phyloP scores from a whole-genome alignment of 2,329 filamentous ascomycete genomes.

The Calonectria hawksworthii region DNA sequence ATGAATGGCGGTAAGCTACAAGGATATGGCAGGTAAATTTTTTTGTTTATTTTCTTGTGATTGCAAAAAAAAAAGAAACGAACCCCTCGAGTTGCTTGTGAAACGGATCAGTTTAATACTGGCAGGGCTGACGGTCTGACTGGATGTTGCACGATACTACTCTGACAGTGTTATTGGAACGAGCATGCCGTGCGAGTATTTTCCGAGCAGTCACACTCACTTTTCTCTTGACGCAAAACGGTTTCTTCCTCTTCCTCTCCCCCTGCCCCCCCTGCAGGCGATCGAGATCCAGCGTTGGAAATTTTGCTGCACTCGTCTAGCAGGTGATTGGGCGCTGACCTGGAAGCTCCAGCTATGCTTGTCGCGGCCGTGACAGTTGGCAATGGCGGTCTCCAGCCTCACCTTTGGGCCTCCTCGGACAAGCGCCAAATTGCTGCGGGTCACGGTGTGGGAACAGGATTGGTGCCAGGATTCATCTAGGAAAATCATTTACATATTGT shows the following conservation, averaged over 20 bases:
- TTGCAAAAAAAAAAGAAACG: not conserved
- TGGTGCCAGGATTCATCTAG: not conserved
- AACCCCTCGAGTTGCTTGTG: not conserved
- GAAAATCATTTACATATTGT: not conserved
- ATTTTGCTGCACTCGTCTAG: not conserved
- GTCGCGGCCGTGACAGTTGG: not conserved
- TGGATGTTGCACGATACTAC: not conserved
- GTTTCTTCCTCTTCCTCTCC: not conserved
- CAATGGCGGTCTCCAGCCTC: not conserved
- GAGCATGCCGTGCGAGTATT: not conserved
- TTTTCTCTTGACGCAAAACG: not conserved
- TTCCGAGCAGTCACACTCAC: not conserved
- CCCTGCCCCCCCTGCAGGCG: too few species aligned
- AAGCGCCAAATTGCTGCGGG: not conserved
- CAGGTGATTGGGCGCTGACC: not conserved
- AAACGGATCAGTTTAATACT: not conserved
- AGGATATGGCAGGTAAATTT: not conserved
- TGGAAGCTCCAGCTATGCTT: not conserved
- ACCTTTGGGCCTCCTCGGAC: not conserved
- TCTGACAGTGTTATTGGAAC: not conserved
- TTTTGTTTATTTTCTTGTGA: not conserved
- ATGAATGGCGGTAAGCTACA: not conserved
- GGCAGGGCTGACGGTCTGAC: not conserved
- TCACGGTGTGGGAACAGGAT: not conserved
- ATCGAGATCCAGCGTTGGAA: not conserved